These are phyloP conservation scores for Aureobasidium sp. DNA, from an alignment of 2,329 filamentous ascomycete genomes.

Conservation along the genomic window DNA sequence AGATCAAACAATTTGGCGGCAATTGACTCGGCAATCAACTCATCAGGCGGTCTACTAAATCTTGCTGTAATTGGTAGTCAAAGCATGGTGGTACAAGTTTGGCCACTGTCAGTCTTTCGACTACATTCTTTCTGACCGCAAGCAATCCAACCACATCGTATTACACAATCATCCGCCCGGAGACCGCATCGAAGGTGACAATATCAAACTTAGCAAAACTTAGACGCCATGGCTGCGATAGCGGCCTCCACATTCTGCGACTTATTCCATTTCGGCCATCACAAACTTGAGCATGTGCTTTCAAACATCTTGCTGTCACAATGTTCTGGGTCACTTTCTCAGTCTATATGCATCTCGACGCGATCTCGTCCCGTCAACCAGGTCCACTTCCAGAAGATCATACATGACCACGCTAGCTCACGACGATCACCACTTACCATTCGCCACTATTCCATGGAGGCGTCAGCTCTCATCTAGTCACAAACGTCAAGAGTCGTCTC, in stretches of 20 bases:
- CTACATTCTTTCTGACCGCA: no score
- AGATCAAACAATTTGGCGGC: not conserved
- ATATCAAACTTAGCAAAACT: not conserved
- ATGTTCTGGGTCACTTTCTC: no score
- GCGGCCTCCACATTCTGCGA: not conserved
- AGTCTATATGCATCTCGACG: not conserved
- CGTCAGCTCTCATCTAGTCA: not conserved
- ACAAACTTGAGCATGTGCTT: not conserved
- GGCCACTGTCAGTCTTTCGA: no score
- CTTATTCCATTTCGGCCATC: not conserved
- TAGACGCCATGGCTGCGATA: not conserved
- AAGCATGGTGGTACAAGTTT: no score
- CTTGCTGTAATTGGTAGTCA: no score
- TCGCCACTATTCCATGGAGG: not conserved
- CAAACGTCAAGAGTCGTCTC: not conserved
- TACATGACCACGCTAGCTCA: not conserved
- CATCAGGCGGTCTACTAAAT: no score
- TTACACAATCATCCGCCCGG: not conserved
- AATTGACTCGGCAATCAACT: no score
- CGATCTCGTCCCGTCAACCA: not conserved
- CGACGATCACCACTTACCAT: not conserved
- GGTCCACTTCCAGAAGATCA: not conserved
- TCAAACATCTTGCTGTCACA: not conserved
- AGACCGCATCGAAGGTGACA: not conserved
- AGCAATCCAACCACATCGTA: no score